Conservation (phyloP, 192 early-diverging fungal genomes). For the Podila clonocystis region DNA sequence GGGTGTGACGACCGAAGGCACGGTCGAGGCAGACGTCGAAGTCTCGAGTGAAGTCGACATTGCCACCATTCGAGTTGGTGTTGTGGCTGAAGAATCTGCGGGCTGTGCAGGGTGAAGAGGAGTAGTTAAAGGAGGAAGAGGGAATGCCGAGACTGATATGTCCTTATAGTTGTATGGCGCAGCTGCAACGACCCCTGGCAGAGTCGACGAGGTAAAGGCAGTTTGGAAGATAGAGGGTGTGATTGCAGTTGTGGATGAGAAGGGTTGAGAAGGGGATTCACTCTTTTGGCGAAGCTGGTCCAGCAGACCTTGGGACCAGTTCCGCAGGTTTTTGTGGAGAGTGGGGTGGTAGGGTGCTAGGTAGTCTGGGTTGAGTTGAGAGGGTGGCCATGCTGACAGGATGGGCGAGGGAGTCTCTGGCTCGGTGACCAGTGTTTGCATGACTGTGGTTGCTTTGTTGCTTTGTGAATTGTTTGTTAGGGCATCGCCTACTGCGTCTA, state of each 20-base stretch:
- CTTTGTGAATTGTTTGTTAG: slow-evolving; percentile 5
- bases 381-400: slow-evolving; percentile 27
- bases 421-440: slow-evolving; percentile 26
- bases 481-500: background rate
- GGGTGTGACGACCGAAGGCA: background rate
- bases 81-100: background rate
- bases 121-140: background rate
- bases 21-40: background rate
- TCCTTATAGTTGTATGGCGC: background rate
- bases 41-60: background rate
- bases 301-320: slow-evolving; percentile 24
- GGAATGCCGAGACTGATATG: slow-evolving; percentile 2
- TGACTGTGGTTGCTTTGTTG: background rate
- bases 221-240: background rate
- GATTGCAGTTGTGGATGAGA: background rate
- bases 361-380: slow-evolving; percentile 21
- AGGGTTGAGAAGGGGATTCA: background rate
- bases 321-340: slow-evolving; percentile 28
- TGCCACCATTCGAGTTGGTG: background rate
- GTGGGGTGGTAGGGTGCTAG: slow-evolving; percentile 41
- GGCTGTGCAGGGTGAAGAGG: background rate
- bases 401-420: slow-evolving; percentile 36
- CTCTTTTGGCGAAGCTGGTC: slow-evolving; percentile 25
- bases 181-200: background rate
- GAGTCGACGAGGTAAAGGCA: background rate